Conservation (phyloP, 2,329 filamentous ascomycete genomes). For the Fusarium chaquense region DNA sequence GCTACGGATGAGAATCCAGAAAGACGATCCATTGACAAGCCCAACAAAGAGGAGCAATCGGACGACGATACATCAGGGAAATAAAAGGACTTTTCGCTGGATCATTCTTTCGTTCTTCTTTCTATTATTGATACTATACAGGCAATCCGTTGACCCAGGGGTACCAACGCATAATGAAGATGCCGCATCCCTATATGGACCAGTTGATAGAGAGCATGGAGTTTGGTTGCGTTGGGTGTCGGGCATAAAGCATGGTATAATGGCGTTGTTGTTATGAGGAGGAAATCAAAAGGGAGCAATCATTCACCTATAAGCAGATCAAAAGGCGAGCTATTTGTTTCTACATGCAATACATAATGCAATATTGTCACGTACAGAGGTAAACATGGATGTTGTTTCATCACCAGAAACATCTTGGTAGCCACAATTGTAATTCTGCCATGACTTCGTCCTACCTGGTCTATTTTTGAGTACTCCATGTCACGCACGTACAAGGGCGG, state of each 20-base stretch:
- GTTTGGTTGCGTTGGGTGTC: neutral
- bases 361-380: neutral
- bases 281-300: neutral
- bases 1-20: conserved; percentile 5
- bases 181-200: neutral
- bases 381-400: no score
- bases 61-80: neutral
- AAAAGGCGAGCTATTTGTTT: neutral
- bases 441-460: neutral
- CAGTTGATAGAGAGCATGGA: conserved; percentile 2
- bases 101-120: neutral
- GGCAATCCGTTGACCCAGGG: neutral
- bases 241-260: neutral
- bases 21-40: conserved; percentile 12
- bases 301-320: conserved; percentile 6
- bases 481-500: neutral
- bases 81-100: neutral
- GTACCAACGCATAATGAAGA: conserved; percentile 24
- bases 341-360: neutral
- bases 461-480: neutral
- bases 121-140: neutral
- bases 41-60: neutral
- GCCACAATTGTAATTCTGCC: neutral
- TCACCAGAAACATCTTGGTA: neutral
- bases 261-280: conserved; percentile 5